Base-by-base conservation (phyloP, 352 stramenopile species). In the Phytophthora rubi region DNA sequence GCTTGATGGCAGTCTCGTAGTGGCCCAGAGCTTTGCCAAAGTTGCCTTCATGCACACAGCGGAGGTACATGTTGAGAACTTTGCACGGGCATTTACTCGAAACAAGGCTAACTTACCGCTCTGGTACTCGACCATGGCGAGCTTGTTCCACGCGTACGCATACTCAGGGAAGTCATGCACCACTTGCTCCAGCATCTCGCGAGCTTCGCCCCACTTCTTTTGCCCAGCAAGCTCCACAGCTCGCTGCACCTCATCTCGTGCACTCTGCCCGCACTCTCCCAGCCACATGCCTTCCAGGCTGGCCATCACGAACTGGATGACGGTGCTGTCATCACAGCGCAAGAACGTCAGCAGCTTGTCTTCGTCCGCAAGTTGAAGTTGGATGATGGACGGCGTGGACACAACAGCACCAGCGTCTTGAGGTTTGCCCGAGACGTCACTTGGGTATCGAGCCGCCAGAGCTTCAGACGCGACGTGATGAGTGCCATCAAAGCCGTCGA, bases 261-360 rank as follows among this genome's bases (percentile, higher is more conserved):
- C 81, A 37, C 71, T 68, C 2, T 76, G 67, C 12, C 82, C 87
- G 44, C 62, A 85, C 52, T 92, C 83, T 28, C 80, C 70, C 21
- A 92, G 74, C 87, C 87, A 96, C 49, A 79, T 89, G 5, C 87
- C 86, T 56, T 95, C 87, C 16, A 96, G 57, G 47, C 83, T 78
- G 7, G 85, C 81, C n/a, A 80, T 82, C 2, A 82, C 85, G 32
- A 93, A 90, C 45, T 93, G 82, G n/a, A 89, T 76, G 35, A 92
- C 79, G 9, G 85, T 90, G 28, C 73, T 81, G 53, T 96, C 86
- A 16, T 89, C 58, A 33, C 86, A 91, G 15, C 73, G 79, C 59
- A 96, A 62, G 63, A 90, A 96, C 47, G 69, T 65, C 23, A 93
- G 39, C 12, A 96, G 68, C 37, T 91, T 65, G 15, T 77, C 65